Conservation (phyloP, 1,284 basidiomycete species). For the Cryptococcus sp. region DNA sequence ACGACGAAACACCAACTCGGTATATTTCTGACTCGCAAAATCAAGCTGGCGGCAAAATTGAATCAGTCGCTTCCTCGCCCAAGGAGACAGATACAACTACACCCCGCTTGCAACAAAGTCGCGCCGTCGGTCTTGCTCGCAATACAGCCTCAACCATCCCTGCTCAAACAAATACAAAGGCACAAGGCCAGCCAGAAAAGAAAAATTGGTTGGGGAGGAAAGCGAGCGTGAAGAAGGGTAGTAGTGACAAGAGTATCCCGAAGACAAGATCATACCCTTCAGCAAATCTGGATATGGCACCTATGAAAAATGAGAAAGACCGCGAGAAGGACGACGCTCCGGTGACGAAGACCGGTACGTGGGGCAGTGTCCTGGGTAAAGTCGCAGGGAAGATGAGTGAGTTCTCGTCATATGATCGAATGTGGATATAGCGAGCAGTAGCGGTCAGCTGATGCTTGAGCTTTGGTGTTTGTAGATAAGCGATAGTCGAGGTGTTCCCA, state of each 20-base stretch:
- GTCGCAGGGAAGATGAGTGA: constrained; percentile 15
- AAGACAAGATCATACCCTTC: too few relatives aligned
- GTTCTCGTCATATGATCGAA: not conserved
- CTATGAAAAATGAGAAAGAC: not conserved
- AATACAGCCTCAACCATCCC: too few relatives aligned
- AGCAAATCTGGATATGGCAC: not conserved
- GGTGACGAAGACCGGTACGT: constrained; percentile 8
- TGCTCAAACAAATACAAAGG: not conserved
- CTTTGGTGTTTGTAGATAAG: too few relatives aligned
- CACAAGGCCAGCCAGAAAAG: constrained; percentile 5
- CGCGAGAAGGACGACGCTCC: not conserved
- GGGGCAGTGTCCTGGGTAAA: constrained; percentile 13
- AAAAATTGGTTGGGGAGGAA: constrained; percentile 15
- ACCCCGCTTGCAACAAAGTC: too few relatives aligned
- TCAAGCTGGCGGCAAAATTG: too few relatives aligned
- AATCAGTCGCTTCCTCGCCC: too few relatives aligned
- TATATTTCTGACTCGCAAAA: not conserved
- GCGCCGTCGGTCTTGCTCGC: too few relatives aligned
- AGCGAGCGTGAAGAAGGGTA: constrained; percentile 7
- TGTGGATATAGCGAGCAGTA: too few relatives aligned
- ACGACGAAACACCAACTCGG: too few relatives aligned
- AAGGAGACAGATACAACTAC: too few relatives aligned
- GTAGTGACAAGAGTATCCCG: not conserved
- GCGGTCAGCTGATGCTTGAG: too few relatives aligned
- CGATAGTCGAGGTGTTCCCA: too few relatives aligned